These are phyloP conservation scores for Galium porrigens DNA, from an alignment of 305 asterid species.

Conservation along the genomic window DNA sequence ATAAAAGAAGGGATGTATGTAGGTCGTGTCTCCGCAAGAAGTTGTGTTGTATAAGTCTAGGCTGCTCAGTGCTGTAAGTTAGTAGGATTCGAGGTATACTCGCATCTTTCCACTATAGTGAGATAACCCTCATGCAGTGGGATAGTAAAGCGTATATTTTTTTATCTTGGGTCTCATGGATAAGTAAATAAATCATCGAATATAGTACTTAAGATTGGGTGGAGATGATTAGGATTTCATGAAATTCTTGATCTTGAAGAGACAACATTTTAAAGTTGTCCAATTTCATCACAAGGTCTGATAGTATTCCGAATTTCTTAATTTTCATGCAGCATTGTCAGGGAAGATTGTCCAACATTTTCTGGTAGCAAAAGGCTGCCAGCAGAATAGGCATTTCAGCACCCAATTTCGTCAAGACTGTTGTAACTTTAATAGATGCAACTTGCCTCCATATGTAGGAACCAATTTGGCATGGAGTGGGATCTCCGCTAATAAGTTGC, in stretches of 20 bases:
- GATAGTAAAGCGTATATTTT: neutral
- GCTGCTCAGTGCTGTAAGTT: slow-evolving; percentile 3
- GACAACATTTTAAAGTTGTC: slow-evolving; percentile 10
- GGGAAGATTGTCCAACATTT: slow-evolving; percentile 87
- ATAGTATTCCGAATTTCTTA: slow-evolving; percentile 40
- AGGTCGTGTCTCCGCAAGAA: neutral
- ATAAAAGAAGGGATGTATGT: neutral
- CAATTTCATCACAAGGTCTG: slow-evolving; percentile 23
- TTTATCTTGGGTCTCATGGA: neutral
- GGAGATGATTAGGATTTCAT: neutral
- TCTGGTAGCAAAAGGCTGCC: slow-evolving; percentile 91
- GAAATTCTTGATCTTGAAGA: neutral
- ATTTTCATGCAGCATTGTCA: slow-evolving; percentile 78
- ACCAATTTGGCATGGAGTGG: slow-evolving; percentile 71
- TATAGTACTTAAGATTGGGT: neutral
- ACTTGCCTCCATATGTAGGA: slow-evolving; percentile 46
- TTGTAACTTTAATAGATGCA: slow-evolving; percentile 50
- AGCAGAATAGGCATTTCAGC: slow-evolving; percentile 77
- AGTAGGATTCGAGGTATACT: neutral
- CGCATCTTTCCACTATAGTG: neutral
- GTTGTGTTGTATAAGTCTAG: neutral
- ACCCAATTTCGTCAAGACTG: slow-evolving; percentile 45
- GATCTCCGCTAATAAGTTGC: slow-evolving; percentile 55
- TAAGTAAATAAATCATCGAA: neutral
- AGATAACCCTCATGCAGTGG: neutral